Conservation (phyloP, 177 flowering plant genomes). For the Vitis hybrid region DNA sequence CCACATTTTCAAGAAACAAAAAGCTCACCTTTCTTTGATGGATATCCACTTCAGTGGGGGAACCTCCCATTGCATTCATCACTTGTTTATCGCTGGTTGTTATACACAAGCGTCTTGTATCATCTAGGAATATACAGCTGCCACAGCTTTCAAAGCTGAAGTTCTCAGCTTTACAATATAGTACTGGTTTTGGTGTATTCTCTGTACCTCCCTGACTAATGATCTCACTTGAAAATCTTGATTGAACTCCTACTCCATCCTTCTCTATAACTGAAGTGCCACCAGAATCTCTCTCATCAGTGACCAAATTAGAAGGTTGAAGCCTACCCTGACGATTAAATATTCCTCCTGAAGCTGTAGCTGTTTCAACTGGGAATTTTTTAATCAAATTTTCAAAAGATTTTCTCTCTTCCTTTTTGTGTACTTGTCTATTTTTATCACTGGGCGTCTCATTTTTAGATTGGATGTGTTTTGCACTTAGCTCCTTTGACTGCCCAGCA, state of each 20-base stretch:
- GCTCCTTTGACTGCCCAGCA: conserved; percentile 10
- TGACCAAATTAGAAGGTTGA: conserved; percentile 1
- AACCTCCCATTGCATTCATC: conserved; percentile 27
- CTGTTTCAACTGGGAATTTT: conserved; percentile 15
- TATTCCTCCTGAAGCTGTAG: conserved; percentile 21
- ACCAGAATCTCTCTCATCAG: conserved; percentile 8
- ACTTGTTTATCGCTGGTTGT: conserved; percentile 42
- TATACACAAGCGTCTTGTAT: conserved; percentile 38
- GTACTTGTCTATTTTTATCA: neutral
- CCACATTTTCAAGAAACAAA: conserved; percentile 6
- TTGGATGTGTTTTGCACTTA: conserved; percentile 4
- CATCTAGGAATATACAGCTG: conserved; percentile 49
- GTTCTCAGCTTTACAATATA: conserved; percentile 8
- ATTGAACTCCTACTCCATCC: conserved; percentile 5
- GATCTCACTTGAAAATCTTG: neutral
- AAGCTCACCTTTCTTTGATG: conserved; percentile 13
- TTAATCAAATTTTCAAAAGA: conserved; percentile 15
- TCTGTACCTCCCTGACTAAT: conserved; percentile 16
- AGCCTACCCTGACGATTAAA: conserved; percentile 12
- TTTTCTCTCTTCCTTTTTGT: conserved; percentile 6
- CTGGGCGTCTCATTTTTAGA: neutral
- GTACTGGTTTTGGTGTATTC: conserved; percentile 14
- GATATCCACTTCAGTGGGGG: conserved; percentile 4
- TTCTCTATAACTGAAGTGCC: conserved; percentile 12
- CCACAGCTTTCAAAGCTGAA: conserved; percentile 25